These are phyloP conservation scores for Fraxinus platypoda DNA, from an alignment of 305 asterid genomes.

Conservation along the genomic window DNA sequence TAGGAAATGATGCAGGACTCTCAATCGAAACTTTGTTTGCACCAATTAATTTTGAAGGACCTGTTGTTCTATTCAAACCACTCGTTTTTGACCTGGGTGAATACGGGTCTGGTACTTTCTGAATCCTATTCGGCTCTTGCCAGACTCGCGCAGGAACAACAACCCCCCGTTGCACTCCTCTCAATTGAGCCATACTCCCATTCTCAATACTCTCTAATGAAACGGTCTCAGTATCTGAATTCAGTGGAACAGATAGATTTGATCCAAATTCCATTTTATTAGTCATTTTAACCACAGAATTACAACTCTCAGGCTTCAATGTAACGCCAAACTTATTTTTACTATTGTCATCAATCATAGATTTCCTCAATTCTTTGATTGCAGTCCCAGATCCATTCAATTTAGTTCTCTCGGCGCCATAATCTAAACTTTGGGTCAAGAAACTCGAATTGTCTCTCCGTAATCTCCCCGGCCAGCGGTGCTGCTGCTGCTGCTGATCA, in stretches of 20 bases:
- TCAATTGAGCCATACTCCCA: constrained; percentile 28
- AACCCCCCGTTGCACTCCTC: constrained; percentile 42
- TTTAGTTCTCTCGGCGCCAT: constrained; percentile 43
- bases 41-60: constrained; percentile 39
- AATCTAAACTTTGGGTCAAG: constrained; percentile 68
- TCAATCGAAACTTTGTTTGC: constrained; percentile 42
- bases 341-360: constrained; percentile 33
- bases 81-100: constrained; percentile 37
- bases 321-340: constrained; percentile 31
- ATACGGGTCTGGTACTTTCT: constrained; percentile 35
- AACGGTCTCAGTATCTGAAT: constrained; percentile 51
- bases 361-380: constrained; percentile 37
- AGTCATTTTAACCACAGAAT: constrained; percentile 28
- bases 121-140: constrained; percentile 39
- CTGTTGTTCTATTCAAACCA: constrained; percentile 31
- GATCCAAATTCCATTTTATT: constrained; percentile 18
- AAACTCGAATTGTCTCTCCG: constrained; percentile 54
- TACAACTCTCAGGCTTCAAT: constrained; percentile 30
- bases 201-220: constrained; percentile 38
- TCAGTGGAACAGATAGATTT: constrained; percentile 30
- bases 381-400: constrained; percentile 48
- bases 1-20: constrained; percentile 48
- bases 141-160: constrained; percentile 49
- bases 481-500: constrained; percentile 48
- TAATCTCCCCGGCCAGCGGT: constrained; percentile 80